Percentiles rank a stretch among this genome's conserved stretches.
phyloP scores from a whole-genome alignment of 176 grass and related monocot species.

The Juncus effusus region DNA sequence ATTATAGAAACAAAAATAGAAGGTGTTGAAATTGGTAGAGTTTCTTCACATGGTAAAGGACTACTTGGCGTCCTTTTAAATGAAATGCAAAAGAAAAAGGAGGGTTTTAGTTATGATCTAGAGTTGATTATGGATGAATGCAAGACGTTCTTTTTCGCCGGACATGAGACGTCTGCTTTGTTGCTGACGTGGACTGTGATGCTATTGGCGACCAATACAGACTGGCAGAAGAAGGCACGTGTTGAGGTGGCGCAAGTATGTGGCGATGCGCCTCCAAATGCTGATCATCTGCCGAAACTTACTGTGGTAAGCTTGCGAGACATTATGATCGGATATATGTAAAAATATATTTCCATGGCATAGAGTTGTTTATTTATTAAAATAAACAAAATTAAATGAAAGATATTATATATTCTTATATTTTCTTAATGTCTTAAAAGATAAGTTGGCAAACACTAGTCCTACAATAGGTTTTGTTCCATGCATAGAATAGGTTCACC shows the following conservation, averaged over 20 bases:
- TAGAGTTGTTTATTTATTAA: background rate
- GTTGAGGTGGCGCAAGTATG: conserved; percentile 65
- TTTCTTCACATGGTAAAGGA: conserved; percentile 46
- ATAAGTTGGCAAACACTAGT: background rate
- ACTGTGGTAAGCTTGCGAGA: conserved; percentile 42
- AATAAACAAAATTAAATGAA: background rate
- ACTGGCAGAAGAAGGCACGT: conserved; percentile 73
- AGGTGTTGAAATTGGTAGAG: conserved; percentile 55
- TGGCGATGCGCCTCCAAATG: conserved; percentile 41
- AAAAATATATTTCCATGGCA: background rate
- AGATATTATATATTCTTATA: background rate
- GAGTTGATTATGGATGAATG: conserved; percentile 87
- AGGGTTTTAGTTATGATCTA: conserved; percentile 55
- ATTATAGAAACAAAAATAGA: conserved; percentile 62
- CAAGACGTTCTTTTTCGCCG: conserved; percentile 97
- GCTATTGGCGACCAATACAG: conserved; percentile 71
- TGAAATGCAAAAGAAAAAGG: conserved; percentile 52
- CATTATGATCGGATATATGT: background rate
- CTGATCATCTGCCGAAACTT: conserved; percentile 76
- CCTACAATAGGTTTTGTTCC: background rate
- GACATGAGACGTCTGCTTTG: conserved; percentile 82
- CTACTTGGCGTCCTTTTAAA: conserved; percentile 54
- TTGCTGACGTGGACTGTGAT: conserved; percentile 91
- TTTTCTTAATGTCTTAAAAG: background rate
- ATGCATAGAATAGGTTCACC: background rate